phyloP scores from a whole-genome alignment of 169 alveolate genomes.

The Plasmodium inui region DNA sequence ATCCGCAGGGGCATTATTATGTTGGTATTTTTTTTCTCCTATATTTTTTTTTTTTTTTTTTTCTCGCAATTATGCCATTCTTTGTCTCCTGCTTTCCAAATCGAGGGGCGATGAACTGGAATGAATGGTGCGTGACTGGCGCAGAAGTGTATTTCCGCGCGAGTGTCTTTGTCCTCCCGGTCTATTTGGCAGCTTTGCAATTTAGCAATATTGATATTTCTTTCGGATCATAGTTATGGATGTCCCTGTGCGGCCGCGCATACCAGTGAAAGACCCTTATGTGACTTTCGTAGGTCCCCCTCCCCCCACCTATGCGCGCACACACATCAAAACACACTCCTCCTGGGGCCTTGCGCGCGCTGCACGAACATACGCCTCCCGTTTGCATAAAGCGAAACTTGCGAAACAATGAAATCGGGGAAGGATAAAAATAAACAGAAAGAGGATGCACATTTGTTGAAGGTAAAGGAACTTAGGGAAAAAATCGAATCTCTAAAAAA shows the following conservation, averaged over 20 bases:
- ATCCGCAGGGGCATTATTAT: background rate
- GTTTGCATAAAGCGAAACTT: background rate
- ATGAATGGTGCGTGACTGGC: background rate
- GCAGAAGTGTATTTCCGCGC: background rate
- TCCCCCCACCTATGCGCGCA: background rate
- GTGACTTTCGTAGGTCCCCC: background rate
- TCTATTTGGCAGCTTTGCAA: background rate
- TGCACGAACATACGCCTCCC: background rate
- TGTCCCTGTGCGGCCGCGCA: background rate
- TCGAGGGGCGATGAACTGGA: background rate
- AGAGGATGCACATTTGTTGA: conserved; percentile 57
- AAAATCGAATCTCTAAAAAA: conserved; percentile 56
- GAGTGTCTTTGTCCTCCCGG: background rate
- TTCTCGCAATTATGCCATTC: background rate
- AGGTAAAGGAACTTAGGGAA: conserved; percentile 63
- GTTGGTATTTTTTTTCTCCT: background rate
- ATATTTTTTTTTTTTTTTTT: background rate
- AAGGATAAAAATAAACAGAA: conserved; percentile 50
- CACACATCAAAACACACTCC: background rate
- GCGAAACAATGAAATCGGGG: conserved; percentile 43
- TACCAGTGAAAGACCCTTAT: background rate
- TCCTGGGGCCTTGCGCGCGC: background rate
- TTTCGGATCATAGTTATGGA: background rate
- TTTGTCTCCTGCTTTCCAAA: background rate
- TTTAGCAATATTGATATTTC: background rate